Conservation (phyloP, 2,329 filamentous ascomycete genomes). For the Stachybotrys chlorohalonatus region DNA sequence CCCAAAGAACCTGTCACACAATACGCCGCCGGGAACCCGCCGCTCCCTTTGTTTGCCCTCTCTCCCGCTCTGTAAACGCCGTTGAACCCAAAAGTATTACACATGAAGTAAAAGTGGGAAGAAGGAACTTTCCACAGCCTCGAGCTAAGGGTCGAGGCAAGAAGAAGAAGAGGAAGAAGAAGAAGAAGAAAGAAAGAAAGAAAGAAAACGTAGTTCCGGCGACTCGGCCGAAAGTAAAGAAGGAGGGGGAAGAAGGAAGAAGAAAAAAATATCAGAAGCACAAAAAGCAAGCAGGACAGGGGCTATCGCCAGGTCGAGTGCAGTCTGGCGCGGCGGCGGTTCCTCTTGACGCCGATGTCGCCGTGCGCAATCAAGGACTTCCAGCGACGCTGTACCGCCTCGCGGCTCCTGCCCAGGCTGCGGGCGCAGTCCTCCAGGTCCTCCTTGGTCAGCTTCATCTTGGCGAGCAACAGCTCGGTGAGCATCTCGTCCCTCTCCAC, state of each 20-base stretch:
- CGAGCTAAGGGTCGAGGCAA: background rate
- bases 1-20: too few species aligned
- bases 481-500: constrained; percentile 55
- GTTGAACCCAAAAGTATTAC: too few species aligned
- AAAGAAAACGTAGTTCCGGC: background rate
- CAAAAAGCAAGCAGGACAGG: background rate
- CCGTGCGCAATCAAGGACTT: constrained; percentile 51
- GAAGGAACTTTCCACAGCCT: too few species aligned
- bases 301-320: constrained; percentile 46
- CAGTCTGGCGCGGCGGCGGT: constrained; percentile 34
- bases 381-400: constrained; percentile 50
- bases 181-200: background rate
- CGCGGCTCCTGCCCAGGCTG: constrained; percentile 50
- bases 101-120: too few species aligned
- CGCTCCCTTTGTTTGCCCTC: too few species aligned
- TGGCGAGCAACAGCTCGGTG: constrained; percentile 59
- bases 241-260: too few species aligned
- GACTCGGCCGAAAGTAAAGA: background rate
- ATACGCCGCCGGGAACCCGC: too few species aligned
- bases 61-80: too few species aligned
- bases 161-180: background rate
- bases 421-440: constrained; percentile 62
- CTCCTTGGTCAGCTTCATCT: constrained; percentile 53
- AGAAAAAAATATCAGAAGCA: background rate
- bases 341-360: constrained; percentile 50